These are phyloP conservation scores for Yarrowia alimentaria DNA, from an alignment of 805 yeast species.

Conservation along the genomic window DNA sequence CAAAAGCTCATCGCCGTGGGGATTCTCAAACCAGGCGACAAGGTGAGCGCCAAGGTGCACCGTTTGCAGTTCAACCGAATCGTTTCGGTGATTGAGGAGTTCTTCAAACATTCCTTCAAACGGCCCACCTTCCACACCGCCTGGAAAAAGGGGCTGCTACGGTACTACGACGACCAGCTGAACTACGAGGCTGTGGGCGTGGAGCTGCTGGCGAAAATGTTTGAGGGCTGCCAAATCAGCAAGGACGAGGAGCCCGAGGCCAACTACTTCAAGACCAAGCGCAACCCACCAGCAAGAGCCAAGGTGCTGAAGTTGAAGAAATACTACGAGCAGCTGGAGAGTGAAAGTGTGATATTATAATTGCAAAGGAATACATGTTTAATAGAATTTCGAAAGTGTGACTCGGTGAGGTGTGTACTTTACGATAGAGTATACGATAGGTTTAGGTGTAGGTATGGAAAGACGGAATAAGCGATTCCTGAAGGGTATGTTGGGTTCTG, in stretches of 20 bases:
- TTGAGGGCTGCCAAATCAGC: conserved; percentile 19
- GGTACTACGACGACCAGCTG: conserved; percentile 20
- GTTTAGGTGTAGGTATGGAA: no score
- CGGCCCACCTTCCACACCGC: conserved; percentile 12
- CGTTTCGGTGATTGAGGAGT: conserved; percentile 19
- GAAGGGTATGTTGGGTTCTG: no score
- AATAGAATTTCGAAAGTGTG: not conserved
- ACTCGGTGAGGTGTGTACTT: no score
- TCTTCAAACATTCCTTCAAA: conserved; percentile 21
- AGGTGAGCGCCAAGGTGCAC: conserved; percentile 5
- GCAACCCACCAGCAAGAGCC: conserved; percentile 23
- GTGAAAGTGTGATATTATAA: not conserved
- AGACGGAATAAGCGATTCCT: no score
- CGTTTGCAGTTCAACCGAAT: conserved; percentile 14
- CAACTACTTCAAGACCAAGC: conserved; percentile 1
- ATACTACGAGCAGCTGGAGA: conserved; percentile 8
- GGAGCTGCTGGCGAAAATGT: conserved; percentile 18
- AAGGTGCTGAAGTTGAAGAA: conserved; percentile 14
- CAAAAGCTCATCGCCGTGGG: not conserved
- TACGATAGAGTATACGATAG: no score
- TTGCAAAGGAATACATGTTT: no score
- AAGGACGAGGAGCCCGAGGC: conserved; percentile 24
- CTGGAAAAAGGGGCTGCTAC: conserved; percentile 11
- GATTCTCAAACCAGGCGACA: conserved; percentile 15
- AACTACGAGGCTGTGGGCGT: conserved; percentile 10